Evolutionary conservation across 2,329 filamentous ascomycete species (phyloP), one percentile per base, ranked within the genome.

Genomic region (Claviceps sp.): DNA sequence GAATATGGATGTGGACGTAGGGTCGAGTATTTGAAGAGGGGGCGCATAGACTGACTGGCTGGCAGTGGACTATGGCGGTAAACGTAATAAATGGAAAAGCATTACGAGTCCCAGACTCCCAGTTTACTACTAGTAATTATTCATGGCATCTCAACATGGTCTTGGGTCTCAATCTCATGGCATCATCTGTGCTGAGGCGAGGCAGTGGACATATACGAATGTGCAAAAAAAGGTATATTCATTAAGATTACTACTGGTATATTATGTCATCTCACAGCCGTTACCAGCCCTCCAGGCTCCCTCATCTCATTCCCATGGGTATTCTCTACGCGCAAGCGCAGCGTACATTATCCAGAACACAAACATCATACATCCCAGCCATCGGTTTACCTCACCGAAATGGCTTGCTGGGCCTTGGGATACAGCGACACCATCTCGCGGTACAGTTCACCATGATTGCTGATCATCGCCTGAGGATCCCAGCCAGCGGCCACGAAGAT

Each of bases 371-470:
- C n/a, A 37, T 49, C 11, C 24, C 38, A 20, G 24, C 48, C 18
- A 11, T 5, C 34, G 8, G 1, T 34, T 53, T 42, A 56, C 11
- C 58, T 58, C 14, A 56, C 55, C 4, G 55, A 83, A 54, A 93
- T 86, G 22, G 85, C 83, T 61, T 85, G 73, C 70, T 93, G 86
- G 4, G 95, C 84, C 56, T 85, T 79, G 7, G 90, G 90, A 63
- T 95, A 96, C 14, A 95, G 82, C 50, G 76, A 70, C 1, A 95
- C 74, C 81, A 97, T 85, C 55, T 80, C 76, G 16, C 81, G 72
- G 66, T 91, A 96, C 47, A 97, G 69, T 55, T 94, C 88, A 0
- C 83, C 81, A 66, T 95, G 90, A 52, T 93, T 83, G 43, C 79
- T 74, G 64, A 88, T 84, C 72, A 95, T 71, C 8, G 91, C 85